Evolutionary conservation across 2,329 filamentous ascomycete species (phyloP).

Genomic region (Colletotrichum orbiculare): DNA sequence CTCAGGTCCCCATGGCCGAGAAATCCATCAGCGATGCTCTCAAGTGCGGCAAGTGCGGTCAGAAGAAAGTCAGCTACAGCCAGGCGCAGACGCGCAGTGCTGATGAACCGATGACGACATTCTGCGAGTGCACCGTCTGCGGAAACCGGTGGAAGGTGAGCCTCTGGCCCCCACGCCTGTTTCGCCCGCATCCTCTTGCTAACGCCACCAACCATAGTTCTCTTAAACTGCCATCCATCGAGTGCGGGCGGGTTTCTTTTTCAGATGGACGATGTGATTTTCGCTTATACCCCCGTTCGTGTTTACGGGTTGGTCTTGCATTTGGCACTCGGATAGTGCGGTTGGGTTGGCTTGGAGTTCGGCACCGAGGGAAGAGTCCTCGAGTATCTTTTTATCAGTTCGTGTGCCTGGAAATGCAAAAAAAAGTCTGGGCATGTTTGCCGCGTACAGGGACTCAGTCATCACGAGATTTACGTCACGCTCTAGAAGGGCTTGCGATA

Average conservation of each 20-base stretch:
- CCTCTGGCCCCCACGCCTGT: constrained; percentile 42
- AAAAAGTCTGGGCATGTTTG: constrained; percentile 18
- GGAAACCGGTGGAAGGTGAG: constrained; percentile 77
- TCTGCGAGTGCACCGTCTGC: constrained; percentile 77
- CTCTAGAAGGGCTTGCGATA: constrained; percentile 34
- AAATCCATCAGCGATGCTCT: constrained; percentile 90
- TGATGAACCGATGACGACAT: constrained; percentile 91
- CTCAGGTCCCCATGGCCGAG: constrained; percentile 92
- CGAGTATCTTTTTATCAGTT: constrained; percentile 33
- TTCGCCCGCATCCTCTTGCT: not conserved
- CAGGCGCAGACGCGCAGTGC: constrained; percentile 96
- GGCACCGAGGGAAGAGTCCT: constrained; percentile 29
- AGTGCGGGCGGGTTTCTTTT: constrained; percentile 10
- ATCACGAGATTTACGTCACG: not conserved
- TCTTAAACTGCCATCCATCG: constrained; percentile 24
- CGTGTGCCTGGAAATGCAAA: constrained; percentile 8
- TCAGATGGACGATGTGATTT: constrained; percentile 31
- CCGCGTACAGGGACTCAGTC: constrained; percentile 5
- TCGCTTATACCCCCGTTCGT: constrained; percentile 35
- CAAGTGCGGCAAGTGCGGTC: constrained; percentile 90
- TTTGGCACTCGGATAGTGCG: constrained; percentile 35
- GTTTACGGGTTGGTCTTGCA: constrained; percentile 36
- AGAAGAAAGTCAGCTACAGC: constrained; percentile 94
- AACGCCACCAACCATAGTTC: constrained; percentile 38
- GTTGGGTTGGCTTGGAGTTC: constrained; percentile 36